Percentiles rank a stretch among this genome's conserved stretches.
These are phyloP conservation scores for Phialemoniopsis sp. DNA, from an alignment of 2,329 filamentous ascomycete species.

Conservation along the genomic window DNA sequence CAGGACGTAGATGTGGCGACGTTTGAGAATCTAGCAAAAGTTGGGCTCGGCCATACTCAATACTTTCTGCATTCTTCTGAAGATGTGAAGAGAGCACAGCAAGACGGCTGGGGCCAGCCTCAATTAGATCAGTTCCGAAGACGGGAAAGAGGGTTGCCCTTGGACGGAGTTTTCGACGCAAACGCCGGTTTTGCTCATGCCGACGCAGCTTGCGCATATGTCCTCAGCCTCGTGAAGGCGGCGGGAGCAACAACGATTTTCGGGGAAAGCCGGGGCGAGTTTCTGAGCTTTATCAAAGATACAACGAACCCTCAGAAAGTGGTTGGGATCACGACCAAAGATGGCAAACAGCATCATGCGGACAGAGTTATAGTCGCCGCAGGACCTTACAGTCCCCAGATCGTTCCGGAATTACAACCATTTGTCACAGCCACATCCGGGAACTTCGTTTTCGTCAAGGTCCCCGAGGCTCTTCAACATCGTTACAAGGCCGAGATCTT, in stretches of 20 bases:
- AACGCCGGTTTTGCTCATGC: conserved; percentile 2
- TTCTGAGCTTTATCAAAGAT: no score
- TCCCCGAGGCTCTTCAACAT: not conserved
- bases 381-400: conserved; percentile 1
- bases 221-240: conserved; percentile 1
- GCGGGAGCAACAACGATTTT: no score
- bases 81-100: no score
- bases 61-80: no score
- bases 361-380: conserved; percentile 1
- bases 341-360: conserved; percentile 1
- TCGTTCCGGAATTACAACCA: not conserved
- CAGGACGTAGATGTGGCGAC: no score
- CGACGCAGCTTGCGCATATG: conserved; percentile 1
- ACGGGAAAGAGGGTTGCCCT: no score
- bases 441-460: conserved; percentile 1
- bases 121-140: no score
- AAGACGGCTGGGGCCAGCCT: no score
- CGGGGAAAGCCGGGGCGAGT: no score
- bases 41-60: conserved; percentile 2
- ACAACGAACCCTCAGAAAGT: no score
- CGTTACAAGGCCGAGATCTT: not conserved
- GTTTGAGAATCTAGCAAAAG: no score
- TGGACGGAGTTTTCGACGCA: conserved; percentile 3
- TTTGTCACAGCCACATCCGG: not conserved
- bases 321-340: not conserved